Conservation (phyloP, 2,329 filamentous ascomycete genomes). For the Teratosphaeria gauchensis region DNA sequence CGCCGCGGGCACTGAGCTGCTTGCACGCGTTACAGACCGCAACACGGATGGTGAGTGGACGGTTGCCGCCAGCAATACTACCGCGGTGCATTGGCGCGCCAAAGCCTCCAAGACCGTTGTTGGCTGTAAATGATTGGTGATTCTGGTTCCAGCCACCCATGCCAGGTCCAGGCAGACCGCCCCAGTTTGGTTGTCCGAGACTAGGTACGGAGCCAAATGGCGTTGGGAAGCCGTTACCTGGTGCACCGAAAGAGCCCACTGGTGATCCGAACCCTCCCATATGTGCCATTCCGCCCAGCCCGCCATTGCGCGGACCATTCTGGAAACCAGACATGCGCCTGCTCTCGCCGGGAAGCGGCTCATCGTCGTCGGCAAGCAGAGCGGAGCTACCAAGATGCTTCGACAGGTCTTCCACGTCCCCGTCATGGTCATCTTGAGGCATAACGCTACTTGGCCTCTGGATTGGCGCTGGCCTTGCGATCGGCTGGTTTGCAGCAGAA, state of each 20-base stretch:
- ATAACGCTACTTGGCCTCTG: slow-evolving; percentile 70
- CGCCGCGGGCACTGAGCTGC: slow-evolving; percentile 39
- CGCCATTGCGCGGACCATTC: slow-evolving; percentile 21
- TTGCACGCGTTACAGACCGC: slow-evolving; percentile 74
- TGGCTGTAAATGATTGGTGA: slow-evolving; percentile 32
- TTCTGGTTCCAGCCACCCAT: slow-evolving; percentile 26
- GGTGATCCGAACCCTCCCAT: slow-evolving; percentile 10
- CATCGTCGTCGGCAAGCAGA: slow-evolving; percentile 61
- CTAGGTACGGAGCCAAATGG: slow-evolving; percentile 29
- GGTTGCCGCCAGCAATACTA: slow-evolving; percentile 22
- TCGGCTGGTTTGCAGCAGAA: slow-evolving; percentile 56
- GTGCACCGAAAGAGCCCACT: slow-evolving; percentile 7
- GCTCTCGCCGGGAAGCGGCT: slow-evolving; percentile 45
- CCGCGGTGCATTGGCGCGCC: slow-evolving; percentile 39
- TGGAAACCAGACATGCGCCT: slow-evolving; percentile 30
- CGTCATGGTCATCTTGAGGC: slow-evolving; percentile 37
- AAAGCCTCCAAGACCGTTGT: slow-evolving; percentile 41
- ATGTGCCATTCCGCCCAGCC: slow-evolving; percentile 16
- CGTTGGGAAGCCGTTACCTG: slow-evolving; percentile 12
- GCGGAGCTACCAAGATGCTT: slow-evolving; percentile 83
- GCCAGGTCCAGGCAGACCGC: slow-evolving; percentile 23
- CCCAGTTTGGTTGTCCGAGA: slow-evolving; percentile 30
- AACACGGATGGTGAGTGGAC: slow-evolving; percentile 59
- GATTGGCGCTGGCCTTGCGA: slow-evolving; percentile 76
- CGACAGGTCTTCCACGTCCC: slow-evolving; percentile 41